Conservation (phyloP, 805 yeast species). For the Yamadazyma philogaea region DNA sequence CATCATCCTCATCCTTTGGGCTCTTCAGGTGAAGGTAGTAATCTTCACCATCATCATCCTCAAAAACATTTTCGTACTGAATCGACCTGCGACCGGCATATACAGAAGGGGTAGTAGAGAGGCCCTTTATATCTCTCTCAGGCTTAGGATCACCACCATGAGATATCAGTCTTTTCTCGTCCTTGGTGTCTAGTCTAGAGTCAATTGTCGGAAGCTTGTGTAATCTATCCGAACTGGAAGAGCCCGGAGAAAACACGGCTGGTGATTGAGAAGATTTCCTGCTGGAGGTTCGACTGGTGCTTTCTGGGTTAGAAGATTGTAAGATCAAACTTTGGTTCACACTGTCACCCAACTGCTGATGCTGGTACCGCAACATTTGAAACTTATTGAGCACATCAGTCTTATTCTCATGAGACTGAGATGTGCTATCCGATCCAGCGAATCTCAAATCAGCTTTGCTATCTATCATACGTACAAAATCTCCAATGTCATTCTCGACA, state of each 20-base stretch:
- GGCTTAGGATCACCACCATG: neutral
- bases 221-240: slow-evolving; percentile 5
- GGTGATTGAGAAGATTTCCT: slow-evolving; percentile 26
- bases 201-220: slow-evolving; percentile 27
- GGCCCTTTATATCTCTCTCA: slow-evolving; percentile 22
- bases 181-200: slow-evolving; percentile 23
- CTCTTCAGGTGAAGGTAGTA: slow-evolving; percentile 16
- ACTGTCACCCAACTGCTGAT: slow-evolving; percentile 55
- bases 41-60: slow-evolving; percentile 50
- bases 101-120: slow-evolving; percentile 36
- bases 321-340: slow-evolving; percentile 48
- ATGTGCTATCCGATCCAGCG: slow-evolving; percentile 1
- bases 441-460: slow-evolving; percentile 53
- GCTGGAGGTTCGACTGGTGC: slow-evolving; percentile 12
- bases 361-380: slow-evolving; percentile 50
- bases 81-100: slow-evolving; percentile 21
- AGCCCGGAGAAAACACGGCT: slow-evolving; percentile 15
- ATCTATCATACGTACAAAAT: slow-evolving; percentile 70
- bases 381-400: slow-evolving; percentile 49
- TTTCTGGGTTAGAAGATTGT: slow-evolving; percentile 16
- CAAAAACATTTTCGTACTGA: slow-evolving; percentile 41
- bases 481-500: slow-evolving; percentile 59
- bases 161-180: neutral
- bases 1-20: slow-evolving; percentile 42
- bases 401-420: slow-evolving; percentile 2